Conservation (phyloP, 257 asterid species). For the Solanum arcanum region DNA sequence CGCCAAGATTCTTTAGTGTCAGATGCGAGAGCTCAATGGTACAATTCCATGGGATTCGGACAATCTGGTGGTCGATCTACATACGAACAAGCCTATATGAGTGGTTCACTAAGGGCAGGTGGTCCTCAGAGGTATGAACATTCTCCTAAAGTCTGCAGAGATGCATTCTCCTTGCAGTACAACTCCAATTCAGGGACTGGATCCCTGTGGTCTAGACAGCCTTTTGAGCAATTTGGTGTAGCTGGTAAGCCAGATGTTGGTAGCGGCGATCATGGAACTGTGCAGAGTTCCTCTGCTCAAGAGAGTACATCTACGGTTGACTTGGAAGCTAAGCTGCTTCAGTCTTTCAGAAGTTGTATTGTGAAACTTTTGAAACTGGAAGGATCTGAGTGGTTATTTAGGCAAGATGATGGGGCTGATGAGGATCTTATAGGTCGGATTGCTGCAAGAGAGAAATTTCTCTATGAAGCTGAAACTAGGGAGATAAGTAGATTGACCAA, state of each 20-base stretch:
- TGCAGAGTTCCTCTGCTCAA: constrained; percentile 13
- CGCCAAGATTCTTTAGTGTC: constrained; percentile 28
- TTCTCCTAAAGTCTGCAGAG: constrained; percentile 54
- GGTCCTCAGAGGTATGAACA: constrained; percentile 34
- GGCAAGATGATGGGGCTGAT: constrained; percentile 84
- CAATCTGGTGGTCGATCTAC: constrained; percentile 27
- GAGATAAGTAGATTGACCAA: constrained; percentile 8
- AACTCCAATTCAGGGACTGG: constrained; percentile 35
- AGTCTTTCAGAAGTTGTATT: constrained; percentile 72
- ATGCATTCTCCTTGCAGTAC: constrained; percentile 41
- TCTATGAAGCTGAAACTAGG: constrained; percentile 56
- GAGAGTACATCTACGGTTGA: constrained; percentile 39
- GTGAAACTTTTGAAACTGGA: constrained; percentile 74
- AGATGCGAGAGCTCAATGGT: constrained; percentile 31
- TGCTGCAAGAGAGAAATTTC: constrained; percentile 74
- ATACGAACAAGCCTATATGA: constrained; percentile 25
- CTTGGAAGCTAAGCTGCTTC: constrained; percentile 73
- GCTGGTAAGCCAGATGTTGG: constrained; percentile 41
- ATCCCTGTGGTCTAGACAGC: constrained; percentile 85
- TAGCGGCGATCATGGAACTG: constrained; percentile 1
- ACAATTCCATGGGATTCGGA: constrained; percentile 29
- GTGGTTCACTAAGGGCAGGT: constrained; percentile 36
- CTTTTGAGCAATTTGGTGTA: constrained; percentile 83
- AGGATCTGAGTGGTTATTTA: constrained; percentile 85
- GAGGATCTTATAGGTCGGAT: constrained; percentile 93